Evolutionary conservation across 371 early-diverging fungal genomes (phyloP).

Genomic region (Agmasoma carcini): DNA sequence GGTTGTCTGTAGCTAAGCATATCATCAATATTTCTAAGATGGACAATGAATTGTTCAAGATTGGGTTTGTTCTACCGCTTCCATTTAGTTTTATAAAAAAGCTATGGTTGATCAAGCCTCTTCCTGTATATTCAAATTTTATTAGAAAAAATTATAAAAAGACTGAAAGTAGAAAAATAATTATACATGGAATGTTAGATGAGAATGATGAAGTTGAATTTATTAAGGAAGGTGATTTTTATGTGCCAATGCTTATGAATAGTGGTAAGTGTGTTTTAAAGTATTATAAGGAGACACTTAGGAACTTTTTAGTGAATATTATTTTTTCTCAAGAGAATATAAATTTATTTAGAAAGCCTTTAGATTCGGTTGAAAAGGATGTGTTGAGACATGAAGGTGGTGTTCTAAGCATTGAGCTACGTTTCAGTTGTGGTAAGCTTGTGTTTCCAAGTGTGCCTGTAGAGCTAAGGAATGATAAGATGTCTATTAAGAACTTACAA

Average conservation of each 20-base stretch:
- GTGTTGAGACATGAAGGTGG: not conserved
- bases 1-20: too few relatives aligned
- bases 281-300: conserved; percentile 16
- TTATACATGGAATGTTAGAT: conserved; percentile 36
- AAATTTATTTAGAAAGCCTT: not conserved
- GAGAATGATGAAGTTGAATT: conserved; percentile 32
- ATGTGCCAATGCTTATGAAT: conserved; percentile 8
- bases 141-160: not conserved
- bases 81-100: conserved; percentile 5
- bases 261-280: conserved; percentile 18
- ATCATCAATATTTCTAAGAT: not conserved
- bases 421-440: conserved; percentile 10
- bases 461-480: not conserved
- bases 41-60: conserved; percentile 7
- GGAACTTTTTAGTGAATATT: conserved; percentile 17
- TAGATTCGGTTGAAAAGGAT: not conserved
- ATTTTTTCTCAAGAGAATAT: not conserved
- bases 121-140: not conserved
- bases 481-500: not conserved
- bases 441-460: not conserved
- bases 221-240: not conserved
- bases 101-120: not conserved
- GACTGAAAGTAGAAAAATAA: not conserved
- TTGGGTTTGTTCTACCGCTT: not conserved
- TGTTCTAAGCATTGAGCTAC: not conserved